Evolutionary conservation across 2,329 filamentous ascomycete genomes (phyloP), one percentile per base, ranked within the genome.

Genomic region (Fusarium sororula): DNA sequence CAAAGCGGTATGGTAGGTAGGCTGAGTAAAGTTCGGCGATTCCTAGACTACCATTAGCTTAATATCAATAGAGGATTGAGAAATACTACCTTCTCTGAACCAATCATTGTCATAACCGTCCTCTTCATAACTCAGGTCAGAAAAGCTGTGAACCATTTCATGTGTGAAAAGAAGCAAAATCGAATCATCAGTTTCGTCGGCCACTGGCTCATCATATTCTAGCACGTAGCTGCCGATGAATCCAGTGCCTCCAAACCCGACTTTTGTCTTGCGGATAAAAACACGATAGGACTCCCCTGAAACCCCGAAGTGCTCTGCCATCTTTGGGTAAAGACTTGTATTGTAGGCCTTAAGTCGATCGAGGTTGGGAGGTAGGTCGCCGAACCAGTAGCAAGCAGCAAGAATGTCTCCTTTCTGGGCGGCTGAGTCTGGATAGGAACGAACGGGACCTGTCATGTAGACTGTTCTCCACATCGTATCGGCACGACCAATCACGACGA

Each of bases 11-110:
- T 17, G 41, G 41, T 17, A 44, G n/a, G n/a, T 24, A 44, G 41
- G 41, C n/a, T 24, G n/a, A 44, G n/a, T 44, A 44, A 24, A 44
- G 41, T 2, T 44, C 41, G 6, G 41, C 41, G 15, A 44, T 44
- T 24, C 41, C 41, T 44, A 4, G 9, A 24, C 4, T 1, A 17
- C 3, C 3, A 42, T 42, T 42, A 42, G 39, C 14, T 42, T 42
- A 0, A 11, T n/a, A 42, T 42, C 2, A n/a, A 42, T 11, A 5
- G 2, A 15, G 0, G 0, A 3, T 42, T 42, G 6, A n/a, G 9
- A 44, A 5, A 44, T 2, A 44, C 15, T 17, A 44, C 41, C 41
- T 44, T 44, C 41, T 17, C 0, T 24, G 6, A 44, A 44, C 41
- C n/a, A 44, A 8, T 24, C 41, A 44, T 44, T 44, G 2, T 44